phyloP scores from a whole-genome alignment of 345 rosid species.

The Clarkia xantiana region DNA sequence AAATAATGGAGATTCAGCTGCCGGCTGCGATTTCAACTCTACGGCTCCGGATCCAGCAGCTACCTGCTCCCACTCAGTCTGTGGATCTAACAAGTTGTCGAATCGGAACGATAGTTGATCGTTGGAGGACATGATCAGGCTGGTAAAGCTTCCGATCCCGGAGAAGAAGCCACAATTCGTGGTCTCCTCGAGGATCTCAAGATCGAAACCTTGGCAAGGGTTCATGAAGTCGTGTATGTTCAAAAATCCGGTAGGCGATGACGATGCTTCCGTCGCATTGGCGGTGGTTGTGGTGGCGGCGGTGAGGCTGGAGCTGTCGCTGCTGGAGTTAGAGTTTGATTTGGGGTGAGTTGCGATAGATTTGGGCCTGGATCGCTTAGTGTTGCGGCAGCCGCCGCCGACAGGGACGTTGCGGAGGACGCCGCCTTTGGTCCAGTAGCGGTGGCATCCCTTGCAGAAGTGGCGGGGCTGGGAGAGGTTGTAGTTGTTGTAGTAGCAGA shows the following conservation, averaged over 20 bases:
- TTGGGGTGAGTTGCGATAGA: no score
- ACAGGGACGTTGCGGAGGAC: slow-evolving; percentile 94
- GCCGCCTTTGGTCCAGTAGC: slow-evolving; percentile 99
- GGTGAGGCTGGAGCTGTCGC: slow-evolving; percentile 80
- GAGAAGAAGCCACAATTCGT: slow-evolving; percentile 37
- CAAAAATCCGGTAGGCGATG: no score
- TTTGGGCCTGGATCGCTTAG: slow-evolving; percentile 45
- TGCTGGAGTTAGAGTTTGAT: slow-evolving; percentile 48
- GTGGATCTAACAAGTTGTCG: slow-evolving; percentile 17
- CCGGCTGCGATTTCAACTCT: slow-evolving; percentile 2
- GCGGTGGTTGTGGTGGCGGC: slow-evolving; percentile 40
- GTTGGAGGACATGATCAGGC: slow-evolving; percentile 27
- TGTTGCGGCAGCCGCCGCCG: slow-evolving; percentile 75
- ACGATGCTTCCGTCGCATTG: slow-evolving; percentile 17
- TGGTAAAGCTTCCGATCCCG: slow-evolving; percentile 48
- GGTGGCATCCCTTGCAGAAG: slow-evolving; percentile 92
- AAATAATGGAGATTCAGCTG: slow-evolving; percentile 25
- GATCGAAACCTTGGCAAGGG: slow-evolving; percentile 26
- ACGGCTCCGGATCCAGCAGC: slow-evolving; percentile 13
- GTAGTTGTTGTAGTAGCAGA: slow-evolving; percentile 96
- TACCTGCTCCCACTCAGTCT: slow-evolving; percentile 5
- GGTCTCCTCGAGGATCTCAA: slow-evolving; percentile 21
- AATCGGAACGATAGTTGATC: slow-evolving; percentile 43
- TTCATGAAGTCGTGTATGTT: no score
- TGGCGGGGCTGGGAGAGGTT: slow-evolving; percentile 98